Evolutionary conservation across 78 protist species (phyloP).

Genomic region (Dictyostelium discoideum): DNA sequence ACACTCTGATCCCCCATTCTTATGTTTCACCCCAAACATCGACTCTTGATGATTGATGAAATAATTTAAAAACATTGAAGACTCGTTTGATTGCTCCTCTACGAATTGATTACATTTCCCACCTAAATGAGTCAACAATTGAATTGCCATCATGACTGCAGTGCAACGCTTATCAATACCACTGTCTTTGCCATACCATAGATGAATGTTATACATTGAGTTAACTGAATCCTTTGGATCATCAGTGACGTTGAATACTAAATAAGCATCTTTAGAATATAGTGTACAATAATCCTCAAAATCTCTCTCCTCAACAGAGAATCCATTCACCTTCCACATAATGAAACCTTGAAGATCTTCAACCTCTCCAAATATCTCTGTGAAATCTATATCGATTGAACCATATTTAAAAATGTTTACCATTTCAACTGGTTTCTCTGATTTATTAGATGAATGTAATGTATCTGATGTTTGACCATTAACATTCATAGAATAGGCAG

Average conservation of each 20-base stretch:
- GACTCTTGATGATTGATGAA: constrained; percentile 19
- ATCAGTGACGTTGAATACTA: constrained; percentile 23
- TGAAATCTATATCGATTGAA: constrained; percentile 47
- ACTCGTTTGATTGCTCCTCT: constrained; percentile 58
- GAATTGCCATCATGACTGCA: constrained; percentile 62
- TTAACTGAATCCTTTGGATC: constrained; percentile 12
- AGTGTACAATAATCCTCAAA: constrained; percentile 47
- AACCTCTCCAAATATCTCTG: constrained; percentile 45
- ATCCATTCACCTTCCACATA: constrained; percentile 54
- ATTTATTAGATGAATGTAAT: neutral
- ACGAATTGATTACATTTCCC: constrained; percentile 35
- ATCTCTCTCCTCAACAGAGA: constrained; percentile 60
- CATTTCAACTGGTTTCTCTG: constrained; percentile 33
- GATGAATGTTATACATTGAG: constrained; percentile 39
- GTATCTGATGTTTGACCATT: neutral
- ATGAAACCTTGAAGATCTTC: constrained; percentile 55
- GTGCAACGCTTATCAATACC: constrained; percentile 36
- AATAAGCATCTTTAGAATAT: constrained; percentile 42
- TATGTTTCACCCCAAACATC: constrained; percentile 25
- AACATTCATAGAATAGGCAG: neutral
- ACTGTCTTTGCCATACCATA: constrained; percentile 55
- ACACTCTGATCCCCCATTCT: constrained; percentile 22
- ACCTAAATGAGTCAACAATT: constrained; percentile 47
- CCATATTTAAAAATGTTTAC: constrained; percentile 72
- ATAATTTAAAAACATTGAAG: constrained; percentile 11